These are phyloP conservation scores for Daldinia sp. DNA, from an alignment of 2,329 filamentous ascomycete species.

Conservation along the genomic window DNA sequence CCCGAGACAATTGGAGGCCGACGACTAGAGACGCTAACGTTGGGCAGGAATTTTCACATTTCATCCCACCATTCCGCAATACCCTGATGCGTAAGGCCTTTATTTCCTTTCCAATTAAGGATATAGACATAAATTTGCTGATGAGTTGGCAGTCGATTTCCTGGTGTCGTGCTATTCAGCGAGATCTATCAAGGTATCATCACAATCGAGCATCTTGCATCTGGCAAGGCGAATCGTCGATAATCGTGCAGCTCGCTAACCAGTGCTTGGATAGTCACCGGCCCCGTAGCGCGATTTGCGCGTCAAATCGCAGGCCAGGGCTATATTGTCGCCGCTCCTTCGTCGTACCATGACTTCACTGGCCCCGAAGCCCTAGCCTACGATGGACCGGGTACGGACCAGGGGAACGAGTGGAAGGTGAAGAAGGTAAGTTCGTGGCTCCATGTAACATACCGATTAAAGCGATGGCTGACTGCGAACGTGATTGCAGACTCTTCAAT, in stretches of 20 bases:
- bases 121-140: slow-evolving; percentile 13
- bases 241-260: slow-evolving; percentile 24
- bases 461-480: slow-evolving; percentile 16
- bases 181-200: slow-evolving; percentile 91
- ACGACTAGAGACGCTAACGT: slow-evolving; percentile 27
- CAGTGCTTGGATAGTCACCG: slow-evolving; percentile 70
- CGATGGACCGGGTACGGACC: slow-evolving; percentile 85
- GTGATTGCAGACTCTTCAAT: slow-evolving; percentile 71
- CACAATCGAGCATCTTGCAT: slow-evolving; percentile 10
- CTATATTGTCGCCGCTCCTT: slow-evolving; percentile 91
- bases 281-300: slow-evolving; percentile 87
- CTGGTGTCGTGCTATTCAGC: slow-evolving; percentile 86
- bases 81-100: slow-evolving; percentile 77
- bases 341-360: slow-evolving; percentile 92
- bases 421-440: slow-evolving; percentile 65
- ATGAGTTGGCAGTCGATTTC: slow-evolving; percentile 64
- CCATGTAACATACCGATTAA: slow-evolving; percentile 11
- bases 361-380: slow-evolving; percentile 85
- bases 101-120: slow-evolving; percentile 13
- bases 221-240: slow-evolving; percentile 6
- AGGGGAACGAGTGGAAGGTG: slow-evolving; percentile 87
- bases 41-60: slow-evolving; percentile 83
- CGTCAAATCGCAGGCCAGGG: slow-evolving; percentile 91
- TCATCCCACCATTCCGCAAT: slow-evolving; percentile 83
- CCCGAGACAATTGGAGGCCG: neutral